Evolutionary conservation across 2,329 filamentous ascomycete genomes (phyloP), one percentile per base, ranked within the genome.

Genomic region (Sphaerostilbella broomeana): DNA sequence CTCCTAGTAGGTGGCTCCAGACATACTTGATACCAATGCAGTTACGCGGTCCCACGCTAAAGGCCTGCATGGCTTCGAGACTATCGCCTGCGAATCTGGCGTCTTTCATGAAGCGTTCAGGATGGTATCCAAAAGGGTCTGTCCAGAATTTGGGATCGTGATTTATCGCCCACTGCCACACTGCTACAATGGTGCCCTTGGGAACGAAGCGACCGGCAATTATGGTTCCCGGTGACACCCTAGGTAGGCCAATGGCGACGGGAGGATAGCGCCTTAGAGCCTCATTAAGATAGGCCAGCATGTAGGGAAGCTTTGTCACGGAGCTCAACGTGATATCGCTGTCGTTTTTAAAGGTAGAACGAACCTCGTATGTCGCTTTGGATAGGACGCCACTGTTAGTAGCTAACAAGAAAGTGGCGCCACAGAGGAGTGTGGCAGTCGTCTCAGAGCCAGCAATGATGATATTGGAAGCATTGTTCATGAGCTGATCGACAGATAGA

Each of bases 21-120:
- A 57, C 66, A 55, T 53, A 68, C 66, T 70, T 72, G 45, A 58
- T 60, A 3, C 70, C 70, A 15, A 73, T 55, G 41, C 70, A 73
- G 39, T 71, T 69, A 3, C 70, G 53, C 4, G 70, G 63, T 0
- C 70, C 69, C 2, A 65, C 25, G 2, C 62, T 60, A 38, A 75
- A 72, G 1, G 70, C 65, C 48, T 72, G 63, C 29, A 69, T 53
- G 4, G 58, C 60, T 1, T 62, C 60, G 22, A 55, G 55, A 18
- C 56, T 57, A 45, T 74, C 69, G 13, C 16, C 40, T 2, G 47
- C 51, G 46, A 62, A 72, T 4, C 50, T 52, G 6, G 51, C 45
- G 21, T 61, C 58, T 2, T 47, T 52, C 2, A 70, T 49, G 54
- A 64, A 73, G 0, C 71, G 61, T 47, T 74, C 69, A 0, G 72